A percentile compares a stretch with the other conserved stretches of the same genome.
phyloP scores from a whole-genome alignment of 2,329 filamentous ascomycete species.

The Nigrospora osmanthi region DNA sequence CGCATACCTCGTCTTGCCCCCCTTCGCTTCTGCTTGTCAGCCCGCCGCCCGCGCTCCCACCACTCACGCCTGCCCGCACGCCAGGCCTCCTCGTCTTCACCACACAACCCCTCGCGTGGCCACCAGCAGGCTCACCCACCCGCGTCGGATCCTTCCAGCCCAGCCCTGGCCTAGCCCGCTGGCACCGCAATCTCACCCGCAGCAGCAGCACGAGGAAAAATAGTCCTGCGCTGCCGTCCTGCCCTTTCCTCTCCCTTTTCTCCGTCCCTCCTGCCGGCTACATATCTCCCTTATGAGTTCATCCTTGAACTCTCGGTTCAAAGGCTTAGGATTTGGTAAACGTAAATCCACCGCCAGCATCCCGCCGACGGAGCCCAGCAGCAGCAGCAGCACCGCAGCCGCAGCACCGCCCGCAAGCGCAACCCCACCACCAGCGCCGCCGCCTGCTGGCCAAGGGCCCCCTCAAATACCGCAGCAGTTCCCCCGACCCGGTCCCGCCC shows the following conservation, averaged over 20 bases:
- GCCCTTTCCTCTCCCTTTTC: constrained; percentile 13
- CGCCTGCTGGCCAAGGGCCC: constrained; percentile 11
- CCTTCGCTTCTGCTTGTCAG: too few species aligned
- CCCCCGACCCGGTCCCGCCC: constrained; percentile 26
- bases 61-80: too few species aligned
- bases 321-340: constrained; percentile 75
- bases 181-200: too few species aligned
- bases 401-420: constrained; percentile 19
- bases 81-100: too few species aligned
- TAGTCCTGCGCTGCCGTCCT: constrained; percentile 2
- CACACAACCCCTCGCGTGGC: too few species aligned
- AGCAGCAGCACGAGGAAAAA: too few species aligned
- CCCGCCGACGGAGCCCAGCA: constrained; percentile 34
- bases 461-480: constrained; percentile 46
- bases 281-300: constrained; percentile 55
- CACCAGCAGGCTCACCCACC: too few species aligned
- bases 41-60: too few species aligned
- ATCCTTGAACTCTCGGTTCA: constrained; percentile 66
- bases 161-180: too few species aligned
- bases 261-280: constrained; percentile 15
- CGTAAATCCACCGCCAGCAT: constrained; percentile 62
- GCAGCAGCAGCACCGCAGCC: background rate
- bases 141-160: too few species aligned
- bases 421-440: constrained; percentile 30
- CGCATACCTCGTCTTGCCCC: too few species aligned